A percentile compares a stretch with the other conserved stretches of the same genome.
Conservation (phyloP, 345 rosid genomes). For the Lagerstroemia speciosa region DNA sequence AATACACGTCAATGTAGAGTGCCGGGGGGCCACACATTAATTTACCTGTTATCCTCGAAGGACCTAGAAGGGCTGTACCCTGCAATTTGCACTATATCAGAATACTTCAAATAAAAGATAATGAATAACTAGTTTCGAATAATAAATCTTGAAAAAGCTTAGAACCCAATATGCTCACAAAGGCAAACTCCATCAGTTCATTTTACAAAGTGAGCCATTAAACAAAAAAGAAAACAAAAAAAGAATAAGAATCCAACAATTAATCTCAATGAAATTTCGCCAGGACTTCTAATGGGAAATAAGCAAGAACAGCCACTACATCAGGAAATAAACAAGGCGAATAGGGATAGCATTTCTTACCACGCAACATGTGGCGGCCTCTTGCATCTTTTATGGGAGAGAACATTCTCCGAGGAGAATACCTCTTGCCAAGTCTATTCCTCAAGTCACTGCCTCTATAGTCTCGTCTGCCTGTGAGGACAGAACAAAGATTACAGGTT, state of each 20-base stretch:
- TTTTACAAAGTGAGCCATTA: not conserved
- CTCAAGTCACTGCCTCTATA: constrained; percentile 65
- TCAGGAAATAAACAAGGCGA: not conserved
- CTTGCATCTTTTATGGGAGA: constrained; percentile 49
- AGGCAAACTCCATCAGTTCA: not conserved
- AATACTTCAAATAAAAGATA: not conserved
- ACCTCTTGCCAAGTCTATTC: constrained; percentile 64
- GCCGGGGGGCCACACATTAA: not conserved
- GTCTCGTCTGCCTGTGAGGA: constrained; percentile 48
- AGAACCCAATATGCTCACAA: not conserved
- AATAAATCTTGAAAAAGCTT: not conserved
- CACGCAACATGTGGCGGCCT: constrained; percentile 29
- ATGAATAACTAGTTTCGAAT: not conserved
- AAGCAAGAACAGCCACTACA: not conserved
- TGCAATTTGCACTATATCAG: constrained; percentile 28
- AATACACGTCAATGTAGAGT: not conserved
- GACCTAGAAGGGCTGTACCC: constrained; percentile 58
- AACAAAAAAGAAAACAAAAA: not conserved
- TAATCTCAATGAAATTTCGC: not conserved
- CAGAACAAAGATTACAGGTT: constrained; percentile 19
- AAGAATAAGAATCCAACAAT: not conserved
- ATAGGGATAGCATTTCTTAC: constrained; percentile 28
- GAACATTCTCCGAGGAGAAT: constrained; percentile 51
- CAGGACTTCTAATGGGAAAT: not conserved
- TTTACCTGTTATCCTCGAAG: constrained; percentile 50